Conservation (phyloP, 2,329 filamentous ascomycete species). For the Pseudogymnoascus pannorum region DNA sequence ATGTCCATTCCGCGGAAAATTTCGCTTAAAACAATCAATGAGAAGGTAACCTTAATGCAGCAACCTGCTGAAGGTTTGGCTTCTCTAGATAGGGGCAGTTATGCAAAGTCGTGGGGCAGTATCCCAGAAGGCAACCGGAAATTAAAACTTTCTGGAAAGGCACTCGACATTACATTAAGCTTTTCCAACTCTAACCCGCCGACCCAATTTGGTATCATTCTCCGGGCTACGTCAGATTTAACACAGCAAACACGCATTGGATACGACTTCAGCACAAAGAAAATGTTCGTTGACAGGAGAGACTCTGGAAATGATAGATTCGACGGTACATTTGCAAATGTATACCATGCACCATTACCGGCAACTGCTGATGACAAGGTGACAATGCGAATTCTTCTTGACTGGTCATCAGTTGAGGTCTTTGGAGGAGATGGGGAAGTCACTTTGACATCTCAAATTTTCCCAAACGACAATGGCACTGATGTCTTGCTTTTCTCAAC, state of each 20-base stretch:
- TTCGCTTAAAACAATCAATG: no score
- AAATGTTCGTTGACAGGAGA: conserved; percentile 4
- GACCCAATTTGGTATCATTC: background rate
- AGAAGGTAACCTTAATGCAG: no score
- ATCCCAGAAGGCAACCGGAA: background rate
- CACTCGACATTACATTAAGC: background rate
- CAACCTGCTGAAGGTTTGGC: background rate
- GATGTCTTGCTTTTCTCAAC: background rate
- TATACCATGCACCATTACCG: background rate
- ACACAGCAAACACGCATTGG: conserved; percentile 3
- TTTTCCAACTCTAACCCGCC: background rate
- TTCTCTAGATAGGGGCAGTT: background rate
- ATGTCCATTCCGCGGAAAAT: no score
- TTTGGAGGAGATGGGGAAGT: no score
- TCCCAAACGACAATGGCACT: background rate
- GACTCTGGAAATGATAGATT: no score
- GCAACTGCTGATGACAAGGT: background rate
- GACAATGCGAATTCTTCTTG: conserved; percentile 6
- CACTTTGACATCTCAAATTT: no score
- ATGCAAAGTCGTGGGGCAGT: background rate
- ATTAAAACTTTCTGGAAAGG: background rate
- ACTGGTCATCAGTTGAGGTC: background rate
- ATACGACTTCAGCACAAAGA: background rate
- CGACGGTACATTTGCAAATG: background rate
- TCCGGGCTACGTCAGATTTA: conserved; percentile 8